Evolutionary conservation across 164 flowering plant species (phyloP).

Genomic region (Liquidambar formosana): DNA sequence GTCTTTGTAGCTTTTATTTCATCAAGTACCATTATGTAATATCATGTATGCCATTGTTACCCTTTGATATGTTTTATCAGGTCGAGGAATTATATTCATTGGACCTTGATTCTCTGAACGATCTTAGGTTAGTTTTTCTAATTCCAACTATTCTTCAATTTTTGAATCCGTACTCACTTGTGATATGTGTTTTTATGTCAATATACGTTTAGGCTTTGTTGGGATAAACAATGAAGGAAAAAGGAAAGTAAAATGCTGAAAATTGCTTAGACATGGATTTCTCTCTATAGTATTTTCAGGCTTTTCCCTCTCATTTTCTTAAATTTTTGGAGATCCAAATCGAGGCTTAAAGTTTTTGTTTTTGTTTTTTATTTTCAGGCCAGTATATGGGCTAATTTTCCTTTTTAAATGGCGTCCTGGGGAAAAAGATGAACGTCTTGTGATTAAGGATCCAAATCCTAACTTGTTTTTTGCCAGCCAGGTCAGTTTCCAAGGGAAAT

Average conservation of each 20-base stretch:
- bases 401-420: slow-evolving; percentile 99
- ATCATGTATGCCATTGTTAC: neutral
- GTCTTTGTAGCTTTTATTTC: neutral
- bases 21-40: neutral
- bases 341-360: too few species aligned
- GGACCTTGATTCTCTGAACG: slow-evolving; percentile 81
- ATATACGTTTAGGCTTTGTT: too few species aligned
- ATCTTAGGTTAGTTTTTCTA: slow-evolving; percentile 56
- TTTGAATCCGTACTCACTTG: neutral
- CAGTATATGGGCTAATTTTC: slow-evolving; percentile 93
- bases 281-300: too few species aligned
- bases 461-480: slow-evolving; percentile 97
- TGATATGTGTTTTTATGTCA: neutral
- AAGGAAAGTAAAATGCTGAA: too few species aligned
- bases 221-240: too few species aligned
- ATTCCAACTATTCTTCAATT: neutral
- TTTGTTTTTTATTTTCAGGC: slow-evolving; percentile 43
- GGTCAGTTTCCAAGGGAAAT: slow-evolving; percentile 39
- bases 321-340: too few species aligned
- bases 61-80: slow-evolving; percentile 36
- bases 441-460: slow-evolving; percentile 85
- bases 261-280: too few species aligned
- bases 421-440: slow-evolving; percentile 85
- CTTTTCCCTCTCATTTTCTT: too few species aligned
- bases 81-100: slow-evolving; percentile 95